Evolutionary conservation across 257 asterid genomes (phyloP), one percentile per base, ranked within the genome.

Genomic region (Nicotiana noctiflora): DNA sequence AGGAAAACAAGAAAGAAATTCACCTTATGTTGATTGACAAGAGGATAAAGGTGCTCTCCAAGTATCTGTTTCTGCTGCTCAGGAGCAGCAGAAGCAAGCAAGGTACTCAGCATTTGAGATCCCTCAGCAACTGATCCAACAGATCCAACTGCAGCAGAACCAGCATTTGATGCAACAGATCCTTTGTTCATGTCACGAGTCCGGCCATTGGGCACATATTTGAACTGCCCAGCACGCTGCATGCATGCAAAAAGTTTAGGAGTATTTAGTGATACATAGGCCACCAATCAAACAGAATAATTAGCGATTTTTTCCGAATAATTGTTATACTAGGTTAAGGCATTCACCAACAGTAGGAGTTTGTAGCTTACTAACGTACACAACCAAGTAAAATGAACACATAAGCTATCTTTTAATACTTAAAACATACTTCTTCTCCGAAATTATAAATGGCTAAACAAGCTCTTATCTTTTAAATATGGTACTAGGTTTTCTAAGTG

Each of bases 31-130:
- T 86, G 84, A 79, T 82, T 84, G 87, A 94, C 98, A n/a, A 93
- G 96, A 4, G 97, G 98, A 78, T 83, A 91, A 32, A 94, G 94
- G 74, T 86, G 93, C 83, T 90, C 96, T 79, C 98, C 97, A 8
- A 94, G 87, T 56, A 94, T 91, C 74, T 88, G 93, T 86, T 93
- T 94, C 88, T 90, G 96, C 81, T 88, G 83, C 84, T 90, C 93
- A 8, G 93, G 93, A 79, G 96, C 83, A 77, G 94, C 89, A 49
- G 92, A 90, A 84, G 97, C 89, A 77, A 94, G 96, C 93, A 88
- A 78, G 85, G 89, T 91, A 81, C 94, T 91, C 62, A 91, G 80
- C 93, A 88, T 89, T 84, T 90, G 86, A 1, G 93, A 59, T 31
- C 92, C 90, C 81, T 89, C 91, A 66, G 77, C 87, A 80, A 82